A percentile compares a stretch with the other conserved stretches of the same genome.
Evolutionary conservation across 2,329 filamentous ascomycete species (phyloP).

Genomic region (Remersonia thermophila): DNA sequence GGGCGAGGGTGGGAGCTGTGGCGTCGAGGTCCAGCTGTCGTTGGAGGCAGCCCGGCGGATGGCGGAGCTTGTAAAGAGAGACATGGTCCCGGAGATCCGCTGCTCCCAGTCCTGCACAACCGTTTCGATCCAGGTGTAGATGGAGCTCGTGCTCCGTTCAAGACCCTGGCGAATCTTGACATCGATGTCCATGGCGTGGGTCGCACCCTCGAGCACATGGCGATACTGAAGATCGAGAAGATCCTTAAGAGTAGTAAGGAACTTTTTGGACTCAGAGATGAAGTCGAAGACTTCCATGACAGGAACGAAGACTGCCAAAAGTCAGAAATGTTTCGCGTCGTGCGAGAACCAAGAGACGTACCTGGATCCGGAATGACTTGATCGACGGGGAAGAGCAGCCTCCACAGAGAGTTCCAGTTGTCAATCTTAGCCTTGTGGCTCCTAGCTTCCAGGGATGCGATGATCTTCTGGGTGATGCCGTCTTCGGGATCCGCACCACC

Average conservation of each 20-base stretch:
- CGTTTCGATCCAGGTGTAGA: slow-evolving; percentile 18
- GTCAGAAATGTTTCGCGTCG: not conserved
- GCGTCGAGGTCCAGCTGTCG: slow-evolving; percentile 12
- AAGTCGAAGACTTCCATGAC: slow-evolving; percentile 19
- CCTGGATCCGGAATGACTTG: slow-evolving; percentile 13
- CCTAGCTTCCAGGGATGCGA: slow-evolving; percentile 16
- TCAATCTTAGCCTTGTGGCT: slow-evolving; percentile 17
- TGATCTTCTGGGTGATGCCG: slow-evolving; percentile 18
- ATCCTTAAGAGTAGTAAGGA: slow-evolving; percentile 12
- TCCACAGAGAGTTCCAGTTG: slow-evolving; percentile 18
- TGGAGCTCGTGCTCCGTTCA: slow-evolving; percentile 13
- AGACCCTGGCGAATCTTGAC: slow-evolving; percentile 16
- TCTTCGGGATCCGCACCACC: slow-evolving; percentile 16
- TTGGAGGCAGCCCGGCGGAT: slow-evolving; percentile 5
- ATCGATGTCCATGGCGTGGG: slow-evolving; percentile 9
- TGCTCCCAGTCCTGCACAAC: slow-evolving; percentile 17
- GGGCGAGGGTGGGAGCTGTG: slow-evolving; percentile 14
- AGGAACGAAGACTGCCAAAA: slow-evolving; percentile 13
- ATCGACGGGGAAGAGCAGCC: slow-evolving; percentile 15
- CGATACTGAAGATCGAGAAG: slow-evolving; percentile 16
- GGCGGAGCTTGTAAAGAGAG: slow-evolving; percentile 8
- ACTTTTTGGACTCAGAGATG: slow-evolving; percentile 15
- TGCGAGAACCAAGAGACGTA: slow-evolving; percentile 1
- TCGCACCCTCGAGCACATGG: slow-evolving; percentile 13
- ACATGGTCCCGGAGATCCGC: slow-evolving; percentile 11